These are phyloP conservation scores for Crithidia sp. DNA, from an alignment of 208 protist genomes.

Conservation along the genomic window DNA sequence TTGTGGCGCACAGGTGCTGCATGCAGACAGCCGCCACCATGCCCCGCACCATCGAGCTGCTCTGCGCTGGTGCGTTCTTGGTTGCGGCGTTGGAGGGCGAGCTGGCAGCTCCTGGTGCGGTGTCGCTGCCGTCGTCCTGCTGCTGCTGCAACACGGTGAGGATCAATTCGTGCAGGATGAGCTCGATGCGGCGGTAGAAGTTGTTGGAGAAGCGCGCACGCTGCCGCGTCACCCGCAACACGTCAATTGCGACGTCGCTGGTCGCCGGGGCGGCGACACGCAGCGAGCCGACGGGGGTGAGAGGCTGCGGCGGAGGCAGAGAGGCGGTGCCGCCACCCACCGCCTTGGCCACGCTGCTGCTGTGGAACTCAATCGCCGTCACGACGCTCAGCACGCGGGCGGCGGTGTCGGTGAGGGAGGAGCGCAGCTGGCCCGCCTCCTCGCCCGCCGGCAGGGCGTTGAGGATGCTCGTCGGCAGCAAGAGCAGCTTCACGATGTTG, in stretches of 20 bases:
- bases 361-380: conserved; percentile 39
- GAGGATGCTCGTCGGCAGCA: conserved; percentile 79
- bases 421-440: conserved; percentile 42
- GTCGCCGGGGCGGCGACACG: conserved; percentile 4
- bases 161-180: conserved; percentile 60
- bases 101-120: background rate
- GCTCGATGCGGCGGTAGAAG: conserved; percentile 64
- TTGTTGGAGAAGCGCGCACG: conserved; percentile 66
- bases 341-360: background rate
- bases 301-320: conserved; percentile 1
- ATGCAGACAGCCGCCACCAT: conserved; percentile 66
- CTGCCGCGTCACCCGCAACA: conserved; percentile 10
- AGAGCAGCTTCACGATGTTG: conserved; percentile 86
- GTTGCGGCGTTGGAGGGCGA: background rate
- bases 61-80: background rate
- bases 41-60: conserved; percentile 24
- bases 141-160: conserved; percentile 42
- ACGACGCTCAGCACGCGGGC: conserved; percentile 46
- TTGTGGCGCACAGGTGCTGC: conserved; percentile 68
- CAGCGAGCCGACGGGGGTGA: conserved; percentile 2
- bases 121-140: background rate
- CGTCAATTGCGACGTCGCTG: background rate
- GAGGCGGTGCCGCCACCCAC: background rate
- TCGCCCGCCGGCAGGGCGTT: conserved; percentile 36
- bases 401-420: conserved; percentile 36